phyloP scores from a whole-genome alignment of 2,329 filamentous ascomycete genomes.

The Exophiala calicioides region DNA sequence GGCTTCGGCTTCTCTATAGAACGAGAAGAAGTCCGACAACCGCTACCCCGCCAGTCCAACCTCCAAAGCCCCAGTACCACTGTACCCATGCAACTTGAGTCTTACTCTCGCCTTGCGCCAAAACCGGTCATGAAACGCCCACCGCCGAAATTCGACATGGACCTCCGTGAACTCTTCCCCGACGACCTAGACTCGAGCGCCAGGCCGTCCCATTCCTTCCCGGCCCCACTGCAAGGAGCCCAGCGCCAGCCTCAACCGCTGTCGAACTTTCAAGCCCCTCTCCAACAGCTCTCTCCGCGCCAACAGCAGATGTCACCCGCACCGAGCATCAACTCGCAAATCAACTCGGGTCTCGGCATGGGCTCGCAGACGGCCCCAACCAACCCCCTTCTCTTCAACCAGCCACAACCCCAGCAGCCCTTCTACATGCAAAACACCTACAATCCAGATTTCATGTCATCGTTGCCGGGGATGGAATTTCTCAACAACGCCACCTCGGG shows the following conservation, averaged over 20 bases:
- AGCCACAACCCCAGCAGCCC: slow-evolving; percentile 9
- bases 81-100: slow-evolving; percentile 29
- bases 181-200: slow-evolving; percentile 40
- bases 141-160: slow-evolving; percentile 60
- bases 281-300: slow-evolving; percentile 6
- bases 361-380: slow-evolving; percentile 6
- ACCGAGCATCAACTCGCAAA: slow-evolving; percentile 24
- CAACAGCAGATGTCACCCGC: slow-evolving; percentile 16
- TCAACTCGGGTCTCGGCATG: slow-evolving; percentile 19
- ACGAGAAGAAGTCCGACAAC: slow-evolving; percentile 24
- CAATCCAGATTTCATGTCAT: slow-evolving; percentile 32
- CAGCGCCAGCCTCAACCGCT: slow-evolving; percentile 14
- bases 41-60: slow-evolving; percentile 38
- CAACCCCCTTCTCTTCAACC: slow-evolving; percentile 13
- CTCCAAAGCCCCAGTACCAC: slow-evolving; percentile 29
- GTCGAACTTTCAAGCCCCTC: not conserved
- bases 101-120: slow-evolving; percentile 18
- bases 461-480: slow-evolving; percentile 30
- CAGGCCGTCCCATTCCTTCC: slow-evolving; percentile 24
- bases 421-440: slow-evolving; percentile 29
- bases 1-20: slow-evolving; percentile 63
- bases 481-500: slow-evolving; percentile 31
- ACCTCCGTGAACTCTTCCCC: slow-evolving; percentile 54
- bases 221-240: slow-evolving; percentile 14
- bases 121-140: slow-evolving; percentile 38